Base-by-base conservation (phyloP, 495 filamentous ascomycete species). In the Aspergillus ostianus region DNA sequence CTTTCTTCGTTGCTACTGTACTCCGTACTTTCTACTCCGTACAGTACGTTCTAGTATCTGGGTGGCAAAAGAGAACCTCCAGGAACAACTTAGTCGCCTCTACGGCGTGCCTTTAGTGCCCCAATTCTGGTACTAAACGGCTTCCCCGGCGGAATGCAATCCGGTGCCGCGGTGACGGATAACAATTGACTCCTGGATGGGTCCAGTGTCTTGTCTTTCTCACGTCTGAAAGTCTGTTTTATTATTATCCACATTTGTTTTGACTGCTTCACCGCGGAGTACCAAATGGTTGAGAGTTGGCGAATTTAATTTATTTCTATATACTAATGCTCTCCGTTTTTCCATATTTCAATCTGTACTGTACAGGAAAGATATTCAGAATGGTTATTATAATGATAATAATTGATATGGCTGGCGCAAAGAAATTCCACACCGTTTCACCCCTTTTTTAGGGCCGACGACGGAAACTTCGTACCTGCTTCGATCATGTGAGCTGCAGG, bases 81-180 rank as follows among this genome's bases (percentile, higher is more conserved):
- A 30, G 46, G n/a, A 57, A 57, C 26, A 36, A 26, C 4, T 26
- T 26, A 30, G 15, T 26, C 29, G 3, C 23, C 29, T 32, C 29
- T 32, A 7, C 29, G 29, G 29, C 29, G 29, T 32, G 8, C 29
- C 29, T 32, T 32, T 10, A 10, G 29, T 7, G 29, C 29, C 29
- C 29, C 10, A 32, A 32, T 4, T 1, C 12, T 41, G 36, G 36
- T 41, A 41, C 36, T 56, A 41, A 57, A 57, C 27, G 47, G 27
- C 23, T 18, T 26, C 46, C 52, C 55, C 55, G 72, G 64, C 74
- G 72, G 74, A 72, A 75, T 61, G 64, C 64, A 65, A 69, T 67
- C 73, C 70, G 69, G 65, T 73, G 73, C 73, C 73, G 71, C 73
- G 73, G 68, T 67, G 74, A 72, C 69, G 73, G 71, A 71, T 74